A percentile compares a stretch with the other conserved stretches of the same genome.
phyloP scores from a whole-genome alignment of 306 rosid genomes.

The Cicer judaicum region DNA sequence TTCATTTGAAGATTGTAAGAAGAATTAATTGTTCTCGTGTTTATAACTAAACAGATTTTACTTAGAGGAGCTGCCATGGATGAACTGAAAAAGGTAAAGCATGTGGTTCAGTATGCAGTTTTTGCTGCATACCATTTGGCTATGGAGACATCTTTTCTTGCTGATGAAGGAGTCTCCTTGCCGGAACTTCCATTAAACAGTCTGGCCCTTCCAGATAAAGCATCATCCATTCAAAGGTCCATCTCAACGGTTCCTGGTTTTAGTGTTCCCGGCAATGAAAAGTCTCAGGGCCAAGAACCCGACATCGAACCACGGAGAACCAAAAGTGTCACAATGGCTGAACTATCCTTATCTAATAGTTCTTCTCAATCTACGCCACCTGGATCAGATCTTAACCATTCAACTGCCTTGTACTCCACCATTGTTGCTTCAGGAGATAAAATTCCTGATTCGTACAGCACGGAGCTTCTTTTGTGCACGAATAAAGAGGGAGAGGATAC shows the following conservation, averaged over 20 bases:
- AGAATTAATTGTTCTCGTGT: conserved; percentile 45
- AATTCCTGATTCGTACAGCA: conserved; percentile 51
- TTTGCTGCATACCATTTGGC: conserved; percentile 99
- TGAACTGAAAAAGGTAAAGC: conserved; percentile 91
- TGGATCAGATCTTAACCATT: conserved; percentile 46
- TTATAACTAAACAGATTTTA: conserved; percentile 67
- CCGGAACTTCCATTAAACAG: conserved; percentile 84
- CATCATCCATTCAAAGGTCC: conserved; percentile 74
- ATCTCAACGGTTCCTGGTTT: conserved; percentile 89
- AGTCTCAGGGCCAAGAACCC: conserved; percentile 52
- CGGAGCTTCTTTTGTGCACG: conserved; percentile 44
- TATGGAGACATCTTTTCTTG: conserved; percentile 96
- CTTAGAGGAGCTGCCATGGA: conserved; percentile 87
- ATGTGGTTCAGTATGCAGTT: conserved; percentile 93
- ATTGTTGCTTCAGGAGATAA: conserved; percentile 46
- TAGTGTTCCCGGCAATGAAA: conserved; percentile 49
- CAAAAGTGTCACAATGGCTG: conserved; percentile 55
- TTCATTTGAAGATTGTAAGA: conserved; percentile 31
- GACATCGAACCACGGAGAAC: conserved; percentile 57
- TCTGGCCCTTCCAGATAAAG: conserved; percentile 77
- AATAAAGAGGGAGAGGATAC: conserved; percentile 47
- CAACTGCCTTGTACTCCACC: conserved; percentile 52
- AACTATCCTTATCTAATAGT: conserved; percentile 52
- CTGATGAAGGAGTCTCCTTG: conserved; percentile 95
- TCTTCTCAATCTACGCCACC: conserved; percentile 50